Conservation (phyloP, 345 rosid species). For the Clarkia xantiana region DNA sequence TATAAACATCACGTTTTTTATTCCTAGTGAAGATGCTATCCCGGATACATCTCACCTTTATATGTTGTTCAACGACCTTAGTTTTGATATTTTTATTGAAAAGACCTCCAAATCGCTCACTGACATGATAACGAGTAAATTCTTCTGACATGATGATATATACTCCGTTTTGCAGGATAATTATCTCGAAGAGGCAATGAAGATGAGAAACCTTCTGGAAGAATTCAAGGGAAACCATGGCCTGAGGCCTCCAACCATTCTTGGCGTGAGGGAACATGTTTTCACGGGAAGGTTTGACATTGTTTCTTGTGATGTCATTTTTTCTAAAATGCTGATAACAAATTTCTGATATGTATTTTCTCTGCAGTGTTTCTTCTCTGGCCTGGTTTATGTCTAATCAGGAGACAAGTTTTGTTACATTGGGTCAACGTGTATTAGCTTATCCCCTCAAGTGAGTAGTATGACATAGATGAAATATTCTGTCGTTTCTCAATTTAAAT, state of each 20-base stretch:
- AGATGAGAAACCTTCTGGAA: conserved; percentile 92
- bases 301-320: conserved; percentile 4
- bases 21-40: no score
- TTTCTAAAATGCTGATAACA: conserved; percentile 6
- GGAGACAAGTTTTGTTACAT: conserved; percentile 96
- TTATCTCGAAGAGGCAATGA: conserved; percentile 96
- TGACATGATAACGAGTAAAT: neutral
- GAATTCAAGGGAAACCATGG: conserved; percentile 92
- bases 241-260: conserved; percentile 85
- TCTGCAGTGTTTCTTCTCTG: conserved; percentile 89
- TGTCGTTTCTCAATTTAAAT: neutral
- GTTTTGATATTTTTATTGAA: no score
- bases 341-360: conserved; percentile 11
- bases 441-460: conserved; percentile 76
- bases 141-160: neutral
- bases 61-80: no score
- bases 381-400: conserved; percentile 99
- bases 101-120: no score
- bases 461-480: neutral
- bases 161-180: conserved; percentile 49
- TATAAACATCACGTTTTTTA: no score
- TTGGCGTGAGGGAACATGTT: conserved; percentile 90
- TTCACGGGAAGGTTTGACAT: conserved; percentile 81
- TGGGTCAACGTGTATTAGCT: conserved; percentile 94
- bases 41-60: no score